Base-by-base conservation (phyloP, 371 early-diverging fungal genomes). In the Umbelopsis sp. region DNA sequence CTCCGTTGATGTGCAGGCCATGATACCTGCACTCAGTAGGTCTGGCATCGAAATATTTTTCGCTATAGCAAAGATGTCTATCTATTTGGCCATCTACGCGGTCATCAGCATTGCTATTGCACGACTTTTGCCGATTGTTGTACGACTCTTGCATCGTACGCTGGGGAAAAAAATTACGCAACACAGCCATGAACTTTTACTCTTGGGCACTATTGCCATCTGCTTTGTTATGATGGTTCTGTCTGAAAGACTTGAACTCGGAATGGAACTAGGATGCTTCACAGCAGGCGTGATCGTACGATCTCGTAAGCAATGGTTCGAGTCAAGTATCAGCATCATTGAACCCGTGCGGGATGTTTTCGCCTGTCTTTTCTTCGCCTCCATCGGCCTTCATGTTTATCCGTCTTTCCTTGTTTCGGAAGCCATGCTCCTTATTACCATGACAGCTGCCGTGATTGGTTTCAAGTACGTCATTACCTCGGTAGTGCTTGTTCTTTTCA, bases 321-420 rank as follows among this genome's bases (percentile, higher is more conserved):
- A 87, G 50, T 65, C 76, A 11, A 76, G 75, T 2, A 68, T 75
- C 22, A 74, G 57, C 9, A 75, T 79, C 7, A 79, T 88, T 65
- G 84, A 84, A 62, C 86, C 90, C n/a, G 78, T 90, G 1, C 76
- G 83, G 14, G 86, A 87, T 72, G 50, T 88, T 38, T 88, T 88
- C 79, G 81, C 82, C 10, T 83, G 84, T 29, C 70, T 89, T 10
- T 90, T 90, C 71, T 90, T 90, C 76, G 87, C 89, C 1, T 74
- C 83, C n/a, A 85, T 90, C 63, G 90, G 90, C 4, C 71, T 90
- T 5, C 90, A 90, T 72, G 76, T 88, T 7, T 87, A 89, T 63
- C 89, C 89, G 2, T 74, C 78, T 6, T 90, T 90, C 69, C 71
- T 90, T 48, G 75, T 81, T 0, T 81, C 83, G 7, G 83, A 89